phyloP scores from a whole-genome alignment of 2,329 filamentous ascomycete species.

The Clonostachys rosea region DNA sequence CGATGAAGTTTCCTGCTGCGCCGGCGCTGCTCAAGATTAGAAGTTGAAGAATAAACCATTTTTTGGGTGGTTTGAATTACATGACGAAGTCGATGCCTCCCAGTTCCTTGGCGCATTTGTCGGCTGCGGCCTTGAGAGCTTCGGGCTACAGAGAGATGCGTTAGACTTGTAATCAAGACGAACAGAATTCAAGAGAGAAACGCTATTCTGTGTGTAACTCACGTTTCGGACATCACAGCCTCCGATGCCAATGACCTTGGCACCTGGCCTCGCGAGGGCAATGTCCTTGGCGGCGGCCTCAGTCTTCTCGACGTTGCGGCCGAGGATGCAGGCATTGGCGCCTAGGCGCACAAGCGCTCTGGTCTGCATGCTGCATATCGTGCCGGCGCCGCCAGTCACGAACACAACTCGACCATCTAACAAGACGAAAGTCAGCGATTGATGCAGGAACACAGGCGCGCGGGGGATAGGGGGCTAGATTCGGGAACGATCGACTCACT shows the following conservation, averaged over 20 bases:
- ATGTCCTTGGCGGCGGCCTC: conserved; percentile 77
- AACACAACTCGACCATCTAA: conserved; percentile 84
- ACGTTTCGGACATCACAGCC: conserved; percentile 73
- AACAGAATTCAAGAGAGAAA: background rate
- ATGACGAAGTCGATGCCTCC: conserved; percentile 91
- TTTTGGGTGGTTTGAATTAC: conserved; percentile 38
- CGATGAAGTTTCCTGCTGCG: conserved; percentile 92
- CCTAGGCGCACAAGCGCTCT: conserved; percentile 86
- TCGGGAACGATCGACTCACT: conserved; percentile 41
- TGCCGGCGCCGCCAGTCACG: conserved; percentile 89
- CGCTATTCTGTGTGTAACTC: conserved; percentile 11
- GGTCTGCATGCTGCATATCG: conserved; percentile 92
- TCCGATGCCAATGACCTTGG: conserved; percentile 84
- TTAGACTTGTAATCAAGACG: conserved; percentile 5
- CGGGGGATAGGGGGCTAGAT: background rate
- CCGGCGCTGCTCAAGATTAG: conserved; percentile 60
- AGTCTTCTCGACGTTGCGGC: conserved; percentile 85
- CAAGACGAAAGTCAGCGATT: background rate
- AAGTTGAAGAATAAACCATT: background rate
- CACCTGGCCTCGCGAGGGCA: conserved; percentile 69
- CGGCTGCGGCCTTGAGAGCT: conserved; percentile 67
- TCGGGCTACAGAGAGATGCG: conserved; percentile 37
- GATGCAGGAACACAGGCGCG: background rate
- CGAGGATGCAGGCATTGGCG: conserved; percentile 90
- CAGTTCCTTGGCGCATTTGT: conserved; percentile 75